Evolutionary conservation across 73 alveolate genomes (phyloP), one percentile per base, ranked within the genome.

Genomic region (Blepharisma stoltei): DNA sequence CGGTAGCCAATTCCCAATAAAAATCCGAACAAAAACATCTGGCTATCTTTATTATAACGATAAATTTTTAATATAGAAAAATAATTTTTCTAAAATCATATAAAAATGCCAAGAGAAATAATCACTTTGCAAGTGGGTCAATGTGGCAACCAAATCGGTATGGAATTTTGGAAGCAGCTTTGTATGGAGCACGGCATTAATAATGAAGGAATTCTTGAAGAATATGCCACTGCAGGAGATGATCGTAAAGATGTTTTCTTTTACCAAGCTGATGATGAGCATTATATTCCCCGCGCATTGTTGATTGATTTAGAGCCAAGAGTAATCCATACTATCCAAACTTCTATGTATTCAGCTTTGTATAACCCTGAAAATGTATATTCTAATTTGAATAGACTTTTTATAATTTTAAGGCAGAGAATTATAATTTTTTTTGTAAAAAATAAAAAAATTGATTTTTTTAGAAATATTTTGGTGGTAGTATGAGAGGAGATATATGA

Each of bases 251-350:
- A 97, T 81, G 99, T 97, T 79, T 97, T 97, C 89, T 97, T 97
- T 88, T 97, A 96, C 85, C 96, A 97, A 86, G 99, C 99, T 52
- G 99, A 97, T 80, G 99, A 96, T 88, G 99, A 97, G 89, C 99
- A 95, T 89, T 96, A 97, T 82, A 97, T 97, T 41, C 99, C 99
- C 4, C 89, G 99, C 54, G 95, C 99, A 1, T 82, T 97, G 46
- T 91, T 96, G 14, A 90, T 97, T 60, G 99, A 97, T 91, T 81
- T 97, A 78, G 99, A 97, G 77, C 99, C 98, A 4, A 87, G 99
- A 83, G 99, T 95, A 6, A 86, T 97, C 55, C 54, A 76, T 52
- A 68, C 84, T 78, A 78, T 82, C 60, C 92, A 95, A 81, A 95
- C 86, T 38, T 86, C 96, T 9, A 83, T 85, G 60, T 94, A 85